phyloP scores from a whole-genome alignment of 1,284 basidiomycete genomes.

The Melanopsichium pennsylvanicum region DNA sequence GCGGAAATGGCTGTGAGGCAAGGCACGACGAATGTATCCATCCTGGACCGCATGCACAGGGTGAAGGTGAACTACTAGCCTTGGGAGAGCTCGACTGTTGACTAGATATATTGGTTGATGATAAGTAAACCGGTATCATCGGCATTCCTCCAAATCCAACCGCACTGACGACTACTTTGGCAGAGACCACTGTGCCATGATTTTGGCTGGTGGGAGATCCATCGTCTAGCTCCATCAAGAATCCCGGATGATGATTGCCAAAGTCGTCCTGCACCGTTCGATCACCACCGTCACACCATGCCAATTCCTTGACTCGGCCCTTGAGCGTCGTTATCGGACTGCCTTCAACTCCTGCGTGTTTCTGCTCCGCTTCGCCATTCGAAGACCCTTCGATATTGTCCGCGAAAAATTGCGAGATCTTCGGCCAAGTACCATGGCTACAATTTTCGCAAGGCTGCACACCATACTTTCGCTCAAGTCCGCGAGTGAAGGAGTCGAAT shows the following conservation, averaged over 20 bases:
- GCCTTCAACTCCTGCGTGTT: neutral
- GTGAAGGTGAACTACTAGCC: neutral
- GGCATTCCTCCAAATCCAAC: constrained; percentile 62
- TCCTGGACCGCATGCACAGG: constrained; percentile 36
- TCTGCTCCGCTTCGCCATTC: too few species aligned
- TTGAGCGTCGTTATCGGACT: constrained; percentile 9
- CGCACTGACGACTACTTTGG: constrained; percentile 59
- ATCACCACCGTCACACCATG: constrained; percentile 32
- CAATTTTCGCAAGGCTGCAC: constrained; percentile 28
- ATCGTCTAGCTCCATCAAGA: constrained; percentile 28
- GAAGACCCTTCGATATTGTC: too few species aligned
- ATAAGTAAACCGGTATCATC: constrained; percentile 45
- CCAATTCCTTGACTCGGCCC: constrained; percentile 23
- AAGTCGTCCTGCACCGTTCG: constrained; percentile 24
- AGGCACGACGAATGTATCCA: constrained; percentile 65
- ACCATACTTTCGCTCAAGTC: constrained; percentile 26
- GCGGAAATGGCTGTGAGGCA: constrained; percentile 34
- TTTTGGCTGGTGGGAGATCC: neutral
- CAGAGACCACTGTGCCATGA: constrained; percentile 11
- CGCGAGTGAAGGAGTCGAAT: constrained; percentile 57
- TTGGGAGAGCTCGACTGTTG: neutral
- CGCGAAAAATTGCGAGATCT: constrained; percentile 8
- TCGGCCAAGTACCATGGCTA: constrained; percentile 19
- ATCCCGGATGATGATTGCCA: constrained; percentile 28
- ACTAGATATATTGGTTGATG: neutral